phyloP scores from a whole-genome alignment of 1,284 basidiomycete genomes.

The Phellopilus nigrolimitatus region DNA sequence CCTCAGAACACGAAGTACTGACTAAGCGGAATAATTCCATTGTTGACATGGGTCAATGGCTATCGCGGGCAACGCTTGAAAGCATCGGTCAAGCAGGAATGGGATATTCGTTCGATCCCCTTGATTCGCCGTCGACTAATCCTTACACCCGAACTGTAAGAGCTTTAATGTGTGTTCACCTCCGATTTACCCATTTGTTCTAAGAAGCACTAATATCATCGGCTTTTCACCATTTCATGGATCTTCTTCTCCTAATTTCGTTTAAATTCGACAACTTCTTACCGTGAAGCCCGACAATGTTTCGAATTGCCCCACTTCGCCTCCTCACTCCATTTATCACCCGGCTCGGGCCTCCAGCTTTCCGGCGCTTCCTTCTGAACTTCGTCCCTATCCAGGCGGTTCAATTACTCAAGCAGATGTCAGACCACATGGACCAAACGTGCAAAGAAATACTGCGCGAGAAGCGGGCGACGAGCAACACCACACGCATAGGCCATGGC shows the following conservation, averaged over 20 bases:
- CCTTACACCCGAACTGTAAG: slow-evolving; percentile 45
- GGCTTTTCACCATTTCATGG: neutral
- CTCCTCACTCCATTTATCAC: slow-evolving; percentile 45
- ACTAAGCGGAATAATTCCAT: slow-evolving; percentile 23
- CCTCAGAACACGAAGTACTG: slow-evolving; percentile 1
- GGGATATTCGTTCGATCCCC: slow-evolving; percentile 48
- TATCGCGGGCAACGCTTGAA: slow-evolving; percentile 47
- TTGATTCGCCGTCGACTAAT: slow-evolving; percentile 40
- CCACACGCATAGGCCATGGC: neutral
- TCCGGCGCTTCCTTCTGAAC: slow-evolving; percentile 43
- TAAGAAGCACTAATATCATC: too few relatives aligned
- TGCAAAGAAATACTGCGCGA: slow-evolving; percentile 37
- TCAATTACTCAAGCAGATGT: slow-evolving; percentile 40
- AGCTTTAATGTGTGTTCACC: slow-evolving; percentile 43
- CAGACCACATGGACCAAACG: slow-evolving; percentile 44
- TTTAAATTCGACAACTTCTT: neutral
- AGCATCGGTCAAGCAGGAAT: slow-evolving; percentile 44
- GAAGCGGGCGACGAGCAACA: slow-evolving; percentile 24
- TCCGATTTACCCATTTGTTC: too few relatives aligned
- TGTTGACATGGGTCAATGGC: slow-evolving; percentile 46
- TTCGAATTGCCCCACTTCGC: slow-evolving; percentile 41
- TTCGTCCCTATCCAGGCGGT: slow-evolving; percentile 38
- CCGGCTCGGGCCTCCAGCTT: slow-evolving; percentile 37
- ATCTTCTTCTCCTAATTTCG: neutral
- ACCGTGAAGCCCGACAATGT: slow-evolving; percentile 38